These are phyloP conservation scores for Fusarium palustre DNA, from an alignment of 2,329 filamentous ascomycete genomes.

Conservation along the genomic window DNA sequence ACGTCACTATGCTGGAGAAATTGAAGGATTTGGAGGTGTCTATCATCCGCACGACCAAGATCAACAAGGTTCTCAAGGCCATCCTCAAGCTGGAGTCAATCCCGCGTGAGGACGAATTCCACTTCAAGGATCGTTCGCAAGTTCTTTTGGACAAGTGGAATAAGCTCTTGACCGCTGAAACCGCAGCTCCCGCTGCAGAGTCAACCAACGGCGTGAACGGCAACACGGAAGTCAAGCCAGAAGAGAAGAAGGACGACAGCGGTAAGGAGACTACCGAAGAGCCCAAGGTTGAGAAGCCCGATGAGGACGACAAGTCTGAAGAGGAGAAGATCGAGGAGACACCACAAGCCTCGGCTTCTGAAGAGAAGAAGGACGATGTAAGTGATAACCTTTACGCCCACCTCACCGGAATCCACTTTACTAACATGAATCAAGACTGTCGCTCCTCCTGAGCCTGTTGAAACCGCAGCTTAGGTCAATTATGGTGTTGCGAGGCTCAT, in stretches of 20 bases:
- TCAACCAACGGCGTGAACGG: conserved; percentile 64
- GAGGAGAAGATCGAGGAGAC: conserved; percentile 28
- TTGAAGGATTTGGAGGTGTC: conserved; percentile 84
- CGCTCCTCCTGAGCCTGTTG: conserved; percentile 52
- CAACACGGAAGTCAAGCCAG: conserved; percentile 52
- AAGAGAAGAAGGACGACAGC: conserved; percentile 58
- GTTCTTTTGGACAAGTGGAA: conserved; percentile 90
- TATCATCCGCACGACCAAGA: conserved; percentile 93
- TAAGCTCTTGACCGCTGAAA: conserved; percentile 76
- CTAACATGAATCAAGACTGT: conserved; percentile 41
- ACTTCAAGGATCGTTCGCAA: conserved; percentile 87
- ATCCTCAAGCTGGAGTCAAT: conserved; percentile 90
- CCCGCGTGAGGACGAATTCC: conserved; percentile 87
- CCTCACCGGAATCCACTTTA: neutral
- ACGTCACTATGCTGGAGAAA: conserved; percentile 82
- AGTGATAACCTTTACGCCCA: conserved; percentile 7
- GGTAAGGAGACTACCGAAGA: conserved; percentile 56
- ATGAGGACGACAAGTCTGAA: conserved; percentile 39
- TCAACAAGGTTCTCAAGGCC: conserved; percentile 97
- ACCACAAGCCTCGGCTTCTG: conserved; percentile 32
- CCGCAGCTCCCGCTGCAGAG: conserved; percentile 54
- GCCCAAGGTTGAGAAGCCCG: conserved; percentile 46
- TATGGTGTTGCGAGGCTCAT: conserved; percentile 21
- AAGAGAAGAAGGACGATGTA: conserved; percentile 53
- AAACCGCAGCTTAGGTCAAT: conserved; percentile 52